A percentile compares a stretch with the other conserved stretches of the same genome.
These are phyloP conservation scores for Mortierella sp. DNA, from an alignment of 371 early-diverging fungal species.

Conservation along the genomic window DNA sequence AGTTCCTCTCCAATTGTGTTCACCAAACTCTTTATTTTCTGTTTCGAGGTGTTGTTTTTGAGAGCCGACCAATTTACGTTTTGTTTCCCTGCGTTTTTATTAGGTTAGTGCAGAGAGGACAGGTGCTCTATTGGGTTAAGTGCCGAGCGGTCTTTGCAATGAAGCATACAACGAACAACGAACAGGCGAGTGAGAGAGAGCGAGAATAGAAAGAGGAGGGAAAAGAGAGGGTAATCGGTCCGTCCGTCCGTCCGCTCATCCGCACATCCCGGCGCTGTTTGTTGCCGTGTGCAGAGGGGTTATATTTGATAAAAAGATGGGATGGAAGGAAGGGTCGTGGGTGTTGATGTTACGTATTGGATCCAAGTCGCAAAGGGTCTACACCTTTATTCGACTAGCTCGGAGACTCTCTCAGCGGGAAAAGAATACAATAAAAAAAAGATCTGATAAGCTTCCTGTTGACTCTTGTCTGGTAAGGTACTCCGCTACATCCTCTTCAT, in stretches of 20 bases:
- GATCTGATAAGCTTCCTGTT: not conserved
- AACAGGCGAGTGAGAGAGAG: not conserved
- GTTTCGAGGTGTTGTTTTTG: not conserved
- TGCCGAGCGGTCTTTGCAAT: slow-evolving; percentile 9
- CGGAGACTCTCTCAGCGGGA: not conserved
- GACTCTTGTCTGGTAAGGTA: not conserved
- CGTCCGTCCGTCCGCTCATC: not conserved
- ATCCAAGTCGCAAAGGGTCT: not conserved
- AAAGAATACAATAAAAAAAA: not conserved
- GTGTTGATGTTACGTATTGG: not conserved
- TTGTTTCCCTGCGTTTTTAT: slow-evolving; percentile 2
- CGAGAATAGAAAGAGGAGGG: not conserved
- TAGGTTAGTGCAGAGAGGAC: not conserved
- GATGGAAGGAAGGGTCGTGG: not conserved
- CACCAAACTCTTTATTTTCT: not conserved
- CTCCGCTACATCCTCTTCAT: not conserved
- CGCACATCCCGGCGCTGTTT: not conserved
- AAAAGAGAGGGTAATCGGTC: not conserved
- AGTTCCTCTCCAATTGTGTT: not conserved
- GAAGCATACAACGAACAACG: too few species aligned
- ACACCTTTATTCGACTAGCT: not conserved
- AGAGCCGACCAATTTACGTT: slow-evolving; percentile 3
- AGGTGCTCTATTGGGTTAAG: not conserved
- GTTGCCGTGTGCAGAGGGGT: not conserved
- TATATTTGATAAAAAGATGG: not conserved